Conservation (phyloP, 305 asterid genomes). For the Fraxinus sp. region DNA sequence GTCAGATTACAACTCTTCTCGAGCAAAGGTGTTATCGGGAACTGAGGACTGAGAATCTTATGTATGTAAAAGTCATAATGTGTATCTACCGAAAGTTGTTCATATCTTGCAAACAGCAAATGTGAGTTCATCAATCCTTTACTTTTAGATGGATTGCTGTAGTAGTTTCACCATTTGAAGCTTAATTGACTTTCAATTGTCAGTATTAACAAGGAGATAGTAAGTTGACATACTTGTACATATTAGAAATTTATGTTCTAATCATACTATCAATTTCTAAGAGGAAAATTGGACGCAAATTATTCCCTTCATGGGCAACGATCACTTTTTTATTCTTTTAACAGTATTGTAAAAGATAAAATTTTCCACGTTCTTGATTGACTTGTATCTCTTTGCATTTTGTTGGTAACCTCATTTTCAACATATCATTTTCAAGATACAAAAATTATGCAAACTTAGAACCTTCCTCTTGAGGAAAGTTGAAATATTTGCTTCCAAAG, state of each 20-base stretch:
- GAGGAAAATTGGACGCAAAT: conserved; percentile 13
- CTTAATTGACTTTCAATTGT: conserved; percentile 17
- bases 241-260: conserved; percentile 1
- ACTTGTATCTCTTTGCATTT: conserved; percentile 7
- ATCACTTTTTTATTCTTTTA: neutral
- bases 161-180: conserved; percentile 12
- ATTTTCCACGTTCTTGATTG: neutral
- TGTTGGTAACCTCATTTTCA: neutral
- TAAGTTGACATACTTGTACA: conserved; percentile 13
- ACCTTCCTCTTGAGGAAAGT: conserved; percentile 1
- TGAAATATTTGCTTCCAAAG: conserved; percentile 14
- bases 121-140: conserved; percentile 55
- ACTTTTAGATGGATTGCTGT: conserved; percentile 21
- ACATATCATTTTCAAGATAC: conserved; percentile 11
- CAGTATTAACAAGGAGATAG: conserved; percentile 21
- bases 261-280: conserved; percentile 1
- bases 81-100: conserved; percentile 69
- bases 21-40: conserved; percentile 81
- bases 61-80: conserved; percentile 61
- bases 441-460: conserved; percentile 20
- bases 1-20: conserved; percentile 73
- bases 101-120: conserved; percentile 68
- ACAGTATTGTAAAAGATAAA: conserved; percentile 1
- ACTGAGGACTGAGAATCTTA: conserved; percentile 59
- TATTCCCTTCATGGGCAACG: conserved; percentile 12